A percentile compares a stretch with the other conserved stretches of the same genome.
phyloP scores from a whole-genome alignment of 2,329 filamentous ascomycete species.

The Arthroderma uncinatum region DNA sequence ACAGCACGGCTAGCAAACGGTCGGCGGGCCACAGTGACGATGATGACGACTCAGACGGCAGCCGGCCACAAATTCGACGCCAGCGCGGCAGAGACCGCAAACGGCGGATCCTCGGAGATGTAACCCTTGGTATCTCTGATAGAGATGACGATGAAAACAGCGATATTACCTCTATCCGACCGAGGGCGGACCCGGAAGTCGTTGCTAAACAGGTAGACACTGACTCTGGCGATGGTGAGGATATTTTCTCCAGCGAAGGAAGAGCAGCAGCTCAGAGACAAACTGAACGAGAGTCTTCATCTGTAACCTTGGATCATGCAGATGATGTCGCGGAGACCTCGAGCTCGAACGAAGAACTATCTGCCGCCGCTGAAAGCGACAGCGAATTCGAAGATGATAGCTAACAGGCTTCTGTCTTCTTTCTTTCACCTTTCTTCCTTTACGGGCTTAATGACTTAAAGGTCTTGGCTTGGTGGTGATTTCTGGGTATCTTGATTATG shows the following conservation, averaged over 20 bases:
- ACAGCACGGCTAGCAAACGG: conserved; percentile 33
- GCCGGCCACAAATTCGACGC: conserved; percentile 7
- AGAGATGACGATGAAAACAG: conserved; percentile 7
- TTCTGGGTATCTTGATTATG: too few species aligned
- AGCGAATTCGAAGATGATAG: conserved; percentile 7
- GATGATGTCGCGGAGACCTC: background rate
- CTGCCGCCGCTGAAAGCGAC: background rate
- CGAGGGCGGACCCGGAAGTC: conserved; percentile 9
- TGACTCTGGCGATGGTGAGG: background rate
- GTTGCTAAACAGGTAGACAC: conserved; percentile 5
- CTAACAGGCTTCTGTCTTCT: background rate
- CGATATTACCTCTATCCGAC: conserved; percentile 10
- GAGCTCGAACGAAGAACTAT: background rate
- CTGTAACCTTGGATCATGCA: background rate
- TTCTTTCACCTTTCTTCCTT: background rate
- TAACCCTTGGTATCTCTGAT: conserved; percentile 14
- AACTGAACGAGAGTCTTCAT: background rate
- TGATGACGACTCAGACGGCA: conserved; percentile 19
- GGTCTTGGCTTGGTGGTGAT: background rate
- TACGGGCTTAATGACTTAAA: too few species aligned
- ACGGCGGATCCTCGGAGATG: conserved; percentile 14
- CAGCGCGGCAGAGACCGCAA: conserved; percentile 12
- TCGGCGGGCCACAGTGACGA: conserved; percentile 31
- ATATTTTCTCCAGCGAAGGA: background rate
- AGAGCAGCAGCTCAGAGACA: background rate